Percentiles rank a stretch among this genome's conserved stretches.
Evolutionary conservation across 768 basidiomycete species (phyloP).

Genomic region (Termitomyces sp.): DNA sequence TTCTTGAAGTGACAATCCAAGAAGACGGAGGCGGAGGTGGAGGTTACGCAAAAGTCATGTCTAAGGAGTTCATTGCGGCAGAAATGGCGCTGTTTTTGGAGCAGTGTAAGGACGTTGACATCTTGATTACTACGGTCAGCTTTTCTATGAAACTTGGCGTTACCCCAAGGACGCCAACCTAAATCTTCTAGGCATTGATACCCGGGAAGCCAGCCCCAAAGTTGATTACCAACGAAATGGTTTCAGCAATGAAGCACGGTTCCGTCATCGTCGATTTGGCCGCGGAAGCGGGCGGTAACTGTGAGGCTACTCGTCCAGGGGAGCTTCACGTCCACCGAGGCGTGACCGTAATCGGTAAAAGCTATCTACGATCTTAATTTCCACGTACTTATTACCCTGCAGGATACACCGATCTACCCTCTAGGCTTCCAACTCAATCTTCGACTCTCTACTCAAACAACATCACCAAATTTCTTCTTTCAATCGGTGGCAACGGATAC

Average conservation of each 20-base stretch:
- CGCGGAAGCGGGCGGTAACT: slow-evolving; percentile 88
- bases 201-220: slow-evolving; percentile 86
- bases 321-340: slow-evolving; percentile 63
- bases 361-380: background rate
- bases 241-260: slow-evolving; percentile 88
- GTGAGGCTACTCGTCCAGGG: slow-evolving; percentile 76
- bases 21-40: slow-evolving; percentile 82
- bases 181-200: slow-evolving; percentile 55
- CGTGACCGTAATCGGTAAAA: slow-evolving; percentile 73
- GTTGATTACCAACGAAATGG: slow-evolving; percentile 80
- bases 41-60: slow-evolving; percentile 89
- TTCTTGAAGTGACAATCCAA: slow-evolving; percentile 72
- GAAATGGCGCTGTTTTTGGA: slow-evolving; percentile 87
- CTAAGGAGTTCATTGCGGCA: slow-evolving; percentile 82
- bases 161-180: background rate
- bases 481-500: slow-evolving; percentile 58
- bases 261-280: slow-evolving; percentile 86
- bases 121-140: slow-evolving; percentile 76
- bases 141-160: background rate
- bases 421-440: slow-evolving; percentile 85
- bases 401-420: slow-evolving; percentile 84
- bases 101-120: slow-evolving; percentile 87
- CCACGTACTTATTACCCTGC: background rate
- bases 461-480: slow-evolving; percentile 83
- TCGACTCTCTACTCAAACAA: slow-evolving; percentile 91